Conservation (phyloP, 192 early-diverging fungal species). For the Coemansia sp. region DNA sequence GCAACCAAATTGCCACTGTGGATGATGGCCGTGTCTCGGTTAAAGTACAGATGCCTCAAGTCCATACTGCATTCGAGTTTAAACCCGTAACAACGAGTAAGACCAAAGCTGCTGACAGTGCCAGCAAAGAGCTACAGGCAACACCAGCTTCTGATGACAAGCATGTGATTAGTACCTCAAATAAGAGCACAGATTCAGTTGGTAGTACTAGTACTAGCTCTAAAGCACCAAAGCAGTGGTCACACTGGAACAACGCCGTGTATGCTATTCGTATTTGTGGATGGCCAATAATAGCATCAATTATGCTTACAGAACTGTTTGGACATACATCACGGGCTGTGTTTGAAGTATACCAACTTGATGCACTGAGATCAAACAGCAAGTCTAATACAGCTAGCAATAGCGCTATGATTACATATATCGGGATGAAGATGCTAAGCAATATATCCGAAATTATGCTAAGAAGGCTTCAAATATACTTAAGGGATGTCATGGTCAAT, state of each 20-base stretch:
- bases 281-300: neutral
- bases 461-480: neutral
- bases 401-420: neutral
- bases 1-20: conserved; percentile 26
- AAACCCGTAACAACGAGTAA: conserved; percentile 30
- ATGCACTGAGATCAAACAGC: conserved; percentile 2
- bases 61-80: neutral
- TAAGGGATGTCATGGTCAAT: neutral
- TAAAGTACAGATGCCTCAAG: conserved; percentile 43
- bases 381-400: neutral
- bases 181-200: no score
- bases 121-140: neutral
- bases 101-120: neutral
- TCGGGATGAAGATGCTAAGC: neutral
- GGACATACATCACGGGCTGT: neutral
- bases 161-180: neutral
- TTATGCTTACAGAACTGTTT: neutral
- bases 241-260: conserved; percentile 58
- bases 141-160: neutral
- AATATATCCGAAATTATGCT: neutral
- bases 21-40: conserved; percentile 32
- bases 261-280: conserved; percentile 28
- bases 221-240: neutral
- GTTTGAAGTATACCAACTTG: neutral
- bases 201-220: no score